Evolutionary conservation across 768 basidiomycete genomes (phyloP).

Genomic region (Chalciporus piperatus): DNA sequence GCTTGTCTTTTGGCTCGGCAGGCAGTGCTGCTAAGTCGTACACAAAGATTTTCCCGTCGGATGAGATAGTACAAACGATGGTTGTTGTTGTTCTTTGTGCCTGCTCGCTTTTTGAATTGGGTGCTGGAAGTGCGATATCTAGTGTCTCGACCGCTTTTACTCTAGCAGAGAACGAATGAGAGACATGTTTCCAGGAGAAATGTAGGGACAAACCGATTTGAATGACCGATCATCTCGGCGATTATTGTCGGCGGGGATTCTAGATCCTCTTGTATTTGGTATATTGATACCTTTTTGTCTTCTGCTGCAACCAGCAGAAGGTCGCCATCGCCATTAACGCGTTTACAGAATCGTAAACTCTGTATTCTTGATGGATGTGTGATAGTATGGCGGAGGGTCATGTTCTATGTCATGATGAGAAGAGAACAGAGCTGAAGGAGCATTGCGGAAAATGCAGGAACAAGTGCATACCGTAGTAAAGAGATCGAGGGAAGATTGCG

Average conservation of each 20-base stretch:
- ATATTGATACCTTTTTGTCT: conserved; percentile 83
- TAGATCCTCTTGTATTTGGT: conserved; percentile 52
- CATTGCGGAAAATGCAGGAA: background rate
- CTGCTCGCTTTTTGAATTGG: conserved; percentile 10
- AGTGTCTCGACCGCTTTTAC: conserved; percentile 80
- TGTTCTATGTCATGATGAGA: conserved; percentile 49
- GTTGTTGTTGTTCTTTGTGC: conserved; percentile 51
- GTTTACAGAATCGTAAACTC: conserved; percentile 71
- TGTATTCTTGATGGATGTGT: conserved; percentile 82
- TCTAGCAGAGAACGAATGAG: conserved; percentile 36
- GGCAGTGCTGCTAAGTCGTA: conserved; percentile 66
- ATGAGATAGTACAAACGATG: conserved; percentile 75
- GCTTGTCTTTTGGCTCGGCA: conserved; percentile 12
- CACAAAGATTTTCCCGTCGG: conserved; percentile 81
- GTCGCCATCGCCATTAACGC: conserved; percentile 55
- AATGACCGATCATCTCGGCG: conserved; percentile 75
- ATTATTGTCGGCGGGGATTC: conserved; percentile 53
- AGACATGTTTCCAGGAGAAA: background rate
- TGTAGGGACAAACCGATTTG: conserved; percentile 61
- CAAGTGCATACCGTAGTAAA: conserved; percentile 64
- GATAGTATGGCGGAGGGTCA: conserved; percentile 73
- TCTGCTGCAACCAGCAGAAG: conserved; percentile 84
- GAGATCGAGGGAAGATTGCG: conserved; percentile 71
- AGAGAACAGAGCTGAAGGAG: background rate
- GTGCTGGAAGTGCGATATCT: conserved; percentile 51